Conservation (phyloP, 176 grass and related monocot genomes). For the Chloris gayana region DNA sequence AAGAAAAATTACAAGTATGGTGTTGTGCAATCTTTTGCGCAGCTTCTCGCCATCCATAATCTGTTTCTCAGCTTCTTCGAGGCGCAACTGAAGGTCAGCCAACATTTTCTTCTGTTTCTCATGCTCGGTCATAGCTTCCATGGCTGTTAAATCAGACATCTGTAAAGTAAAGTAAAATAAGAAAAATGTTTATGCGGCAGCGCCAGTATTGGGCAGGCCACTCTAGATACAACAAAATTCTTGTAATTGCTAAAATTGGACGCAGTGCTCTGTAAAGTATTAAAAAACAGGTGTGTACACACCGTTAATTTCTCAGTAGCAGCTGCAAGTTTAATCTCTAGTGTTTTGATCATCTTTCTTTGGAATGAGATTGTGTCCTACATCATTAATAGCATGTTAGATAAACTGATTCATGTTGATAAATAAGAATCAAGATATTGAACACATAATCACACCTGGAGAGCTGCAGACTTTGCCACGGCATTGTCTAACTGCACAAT, state of each 20-base stretch:
- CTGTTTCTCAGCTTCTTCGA: constrained; percentile 71
- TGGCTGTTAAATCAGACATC: constrained; percentile 64
- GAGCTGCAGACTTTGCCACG: constrained; percentile 35
- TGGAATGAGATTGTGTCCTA: constrained; percentile 63
- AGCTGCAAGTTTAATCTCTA: constrained; percentile 56
- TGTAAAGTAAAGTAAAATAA: constrained; percentile 14
- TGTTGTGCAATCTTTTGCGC: constrained; percentile 82
- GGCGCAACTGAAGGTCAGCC: constrained; percentile 53
- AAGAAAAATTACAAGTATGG: constrained; percentile 59
- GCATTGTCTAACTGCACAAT: constrained; percentile 48
- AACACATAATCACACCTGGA: constrained; percentile 53
- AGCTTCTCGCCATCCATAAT: constrained; percentile 75
- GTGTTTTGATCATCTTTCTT: constrained; percentile 50
- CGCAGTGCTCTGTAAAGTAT: background rate
- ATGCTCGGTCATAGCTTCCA: constrained; percentile 50
- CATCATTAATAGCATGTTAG: constrained; percentile 17
- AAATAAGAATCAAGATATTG: background rate
- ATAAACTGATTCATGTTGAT: background rate
- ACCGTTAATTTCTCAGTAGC: constrained; percentile 71
- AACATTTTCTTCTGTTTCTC: constrained; percentile 68
- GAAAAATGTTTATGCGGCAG: too few relatives aligned
- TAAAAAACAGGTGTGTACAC: background rate
- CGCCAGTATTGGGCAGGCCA: background rate
- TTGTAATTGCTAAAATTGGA: background rate
- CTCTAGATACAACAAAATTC: background rate